Evolutionary conservation across 805 yeast genomes (phyloP), one percentile per base, ranked within the genome.

Genomic region (Pichia kluyveri): DNA sequence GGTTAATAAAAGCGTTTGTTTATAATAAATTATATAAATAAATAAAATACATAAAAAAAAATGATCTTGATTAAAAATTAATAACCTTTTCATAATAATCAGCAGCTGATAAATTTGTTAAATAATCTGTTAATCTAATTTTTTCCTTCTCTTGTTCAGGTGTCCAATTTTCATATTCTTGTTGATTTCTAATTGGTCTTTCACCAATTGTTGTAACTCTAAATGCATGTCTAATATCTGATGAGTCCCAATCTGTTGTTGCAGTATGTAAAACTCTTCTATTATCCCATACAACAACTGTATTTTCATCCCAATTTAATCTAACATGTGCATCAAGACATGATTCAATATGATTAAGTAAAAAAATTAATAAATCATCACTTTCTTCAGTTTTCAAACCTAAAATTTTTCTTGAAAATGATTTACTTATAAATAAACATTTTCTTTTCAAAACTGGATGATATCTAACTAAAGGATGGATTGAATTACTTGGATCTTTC

Each of bases 261-360:
- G 88, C 88, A 15, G 84, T 69, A 62, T 85, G 91, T 28, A 76
- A 66, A 10, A 80, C 75, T 59, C 83, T 70, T 61, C 91, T 78
- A 70, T 85, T 84, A 59, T 85, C 91, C 90, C 91, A 85, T 27
- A 82, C 63, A 19, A 81, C 86, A 45, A 84, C 82, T 2, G 88
- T 75, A 44, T 75, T 75, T 45, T 82, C 80, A 59, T 78, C 82
- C 84, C 88, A 85, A 46, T 65, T 72, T 40, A 86, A 86, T 60
- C 90, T 75, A 46, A 82, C 68, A 55, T 83, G 86, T 56, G 82
- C 70, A 60, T 82, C 87, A 49, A 73, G 75, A 53, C 67, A 66
- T 46, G 74, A 73, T 46, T 61, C 64, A 37, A 80, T 68, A 54
- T 78, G 79, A 44, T 68, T 64, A 57, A 71, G 72, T 54, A 86